Conservation (phyloP, 106 monocot species). For the Amphibolis antarctica region DNA sequence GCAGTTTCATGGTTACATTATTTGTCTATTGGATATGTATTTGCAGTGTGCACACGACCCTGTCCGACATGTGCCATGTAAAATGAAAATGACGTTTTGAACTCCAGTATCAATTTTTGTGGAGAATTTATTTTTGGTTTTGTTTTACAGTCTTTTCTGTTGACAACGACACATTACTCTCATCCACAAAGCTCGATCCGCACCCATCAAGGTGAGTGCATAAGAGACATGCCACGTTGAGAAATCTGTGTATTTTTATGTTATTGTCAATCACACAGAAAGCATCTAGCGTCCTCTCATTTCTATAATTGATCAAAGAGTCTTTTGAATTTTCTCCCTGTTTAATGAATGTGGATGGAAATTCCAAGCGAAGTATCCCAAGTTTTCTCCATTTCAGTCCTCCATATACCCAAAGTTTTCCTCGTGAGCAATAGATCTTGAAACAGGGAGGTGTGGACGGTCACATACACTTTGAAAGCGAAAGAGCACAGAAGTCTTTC, state of each 20-base stretch:
- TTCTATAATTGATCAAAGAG: conserved; percentile 3
- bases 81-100: not conserved
- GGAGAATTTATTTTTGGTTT: not conserved
- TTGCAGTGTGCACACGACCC: no score
- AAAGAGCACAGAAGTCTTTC: not conserved
- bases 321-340: conserved; percentile 1
- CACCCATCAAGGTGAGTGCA: conserved; percentile 3
- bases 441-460: not conserved
- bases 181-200: not conserved
- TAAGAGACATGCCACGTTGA: conserved; percentile 3
- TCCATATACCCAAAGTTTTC: conserved; percentile 1
- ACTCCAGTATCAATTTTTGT: not conserved
- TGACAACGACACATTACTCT: not conserved
- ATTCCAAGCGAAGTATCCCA: not conserved
- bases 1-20: no score
- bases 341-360: not conserved
- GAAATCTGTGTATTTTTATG: conserved; percentile 1
- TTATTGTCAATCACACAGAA: conserved; percentile 6
- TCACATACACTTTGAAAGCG: not conserved
- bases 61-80: no score
- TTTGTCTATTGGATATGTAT: no score
- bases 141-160: not conserved
- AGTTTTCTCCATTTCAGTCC: not conserved
- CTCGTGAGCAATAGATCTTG: not conserved
- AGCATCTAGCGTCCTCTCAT: conserved; percentile 9